These are phyloP conservation scores for Cotoneaster glaucophyllus DNA, from an alignment of 306 rosid species.

Conservation along the genomic window DNA sequence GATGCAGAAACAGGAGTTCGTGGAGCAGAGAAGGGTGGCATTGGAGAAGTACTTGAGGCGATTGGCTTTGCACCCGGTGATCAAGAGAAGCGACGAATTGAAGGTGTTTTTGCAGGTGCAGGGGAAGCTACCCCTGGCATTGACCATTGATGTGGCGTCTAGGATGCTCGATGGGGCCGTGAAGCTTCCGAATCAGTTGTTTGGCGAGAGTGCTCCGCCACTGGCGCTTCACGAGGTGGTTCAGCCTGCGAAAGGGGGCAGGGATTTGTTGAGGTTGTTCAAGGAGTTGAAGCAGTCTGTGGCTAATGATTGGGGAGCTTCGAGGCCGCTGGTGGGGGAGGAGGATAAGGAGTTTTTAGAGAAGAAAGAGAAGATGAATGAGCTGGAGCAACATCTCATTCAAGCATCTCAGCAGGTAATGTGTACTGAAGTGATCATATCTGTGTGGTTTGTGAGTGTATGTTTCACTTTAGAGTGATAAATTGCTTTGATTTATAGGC, in stretches of 20 bases:
- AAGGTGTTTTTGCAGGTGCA: slow-evolving; percentile 64
- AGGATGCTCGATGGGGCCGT: slow-evolving; percentile 94
- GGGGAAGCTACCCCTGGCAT: slow-evolving; percentile 57
- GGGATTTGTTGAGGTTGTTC: slow-evolving; percentile 81
- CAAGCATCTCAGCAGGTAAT: slow-evolving; percentile 78
- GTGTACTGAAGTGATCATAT: background rate
- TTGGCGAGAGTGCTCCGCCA: slow-evolving; percentile 40
- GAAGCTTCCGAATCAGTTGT: slow-evolving; percentile 69
- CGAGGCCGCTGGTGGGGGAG: slow-evolving; percentile 68
- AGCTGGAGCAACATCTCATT: slow-evolving; percentile 70
- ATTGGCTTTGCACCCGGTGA: slow-evolving; percentile 69
- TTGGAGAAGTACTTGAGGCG: slow-evolving; percentile 80
- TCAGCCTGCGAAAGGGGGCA: slow-evolving; percentile 87
- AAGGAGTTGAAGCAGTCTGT: slow-evolving; percentile 85
- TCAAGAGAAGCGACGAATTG: slow-evolving; percentile 74
- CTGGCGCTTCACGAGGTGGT: slow-evolving; percentile 57
- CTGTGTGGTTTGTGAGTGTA: background rate
- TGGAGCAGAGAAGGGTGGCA: slow-evolving; percentile 85
- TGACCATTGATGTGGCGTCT: slow-evolving; percentile 62
- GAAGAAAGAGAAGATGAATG: slow-evolving; percentile 60
- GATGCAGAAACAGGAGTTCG: slow-evolving; percentile 92
- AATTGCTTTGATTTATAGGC: slow-evolving; percentile 48
- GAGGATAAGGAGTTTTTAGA: slow-evolving; percentile 89
- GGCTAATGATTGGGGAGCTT: slow-evolving; percentile 81
- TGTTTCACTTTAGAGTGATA: background rate